Base-by-base conservation (phyloP, 2,329 filamentous ascomycete species). In the Ascochyta viciae-villosae region DNA sequence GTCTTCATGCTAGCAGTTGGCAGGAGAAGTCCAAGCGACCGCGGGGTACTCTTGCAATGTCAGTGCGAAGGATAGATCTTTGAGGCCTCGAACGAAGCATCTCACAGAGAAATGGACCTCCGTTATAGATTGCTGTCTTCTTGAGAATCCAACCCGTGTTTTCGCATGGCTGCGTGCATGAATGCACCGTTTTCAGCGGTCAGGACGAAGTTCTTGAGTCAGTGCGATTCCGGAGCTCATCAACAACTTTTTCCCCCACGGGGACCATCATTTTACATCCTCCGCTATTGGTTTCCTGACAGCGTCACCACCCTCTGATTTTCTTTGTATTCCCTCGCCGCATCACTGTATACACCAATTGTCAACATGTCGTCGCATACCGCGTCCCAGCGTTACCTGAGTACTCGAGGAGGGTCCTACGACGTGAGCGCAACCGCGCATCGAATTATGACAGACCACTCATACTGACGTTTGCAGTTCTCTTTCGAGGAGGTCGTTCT, bases 401-500 rank as follows among this genome's bases (percentile, higher is more conserved):
- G 84, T 67, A 88, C 85, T 19, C 77, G 86, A 61, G 86, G 85
- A 63, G 85, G 84, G 57, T 85, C 82, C 24, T 87, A 87, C 74
- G 83, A 84, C 67, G 85, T 87, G 78, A 66, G 81, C 45, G 34
- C 44, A 50, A 27, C 34, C 24, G 42, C 41, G 54, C 37, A 57
- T 53, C 40, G 41, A 29, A 23, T n/a, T 42, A 16, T 23, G 33
- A 29, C 43, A 44, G 27, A 42, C 44, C 34, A 50, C 19, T 29
- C 10, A 16, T 59, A 45, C 65, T 71, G 46, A 73, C 54, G 26
- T 15, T 19, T n/a, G 42, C 60, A 93, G 89, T 84, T 96, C 66
- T 93, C 91, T 48, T 96, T 97, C 75, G 93, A 97, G 77, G 88
- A 92, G 50, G 92, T 92, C 42, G 92, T 96, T 37, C 83, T 96